Evolutionary conservation across 345 rosid genomes (phyloP), one percentile per base, ranked within the genome.

Genomic region (Populus tremula): DNA sequence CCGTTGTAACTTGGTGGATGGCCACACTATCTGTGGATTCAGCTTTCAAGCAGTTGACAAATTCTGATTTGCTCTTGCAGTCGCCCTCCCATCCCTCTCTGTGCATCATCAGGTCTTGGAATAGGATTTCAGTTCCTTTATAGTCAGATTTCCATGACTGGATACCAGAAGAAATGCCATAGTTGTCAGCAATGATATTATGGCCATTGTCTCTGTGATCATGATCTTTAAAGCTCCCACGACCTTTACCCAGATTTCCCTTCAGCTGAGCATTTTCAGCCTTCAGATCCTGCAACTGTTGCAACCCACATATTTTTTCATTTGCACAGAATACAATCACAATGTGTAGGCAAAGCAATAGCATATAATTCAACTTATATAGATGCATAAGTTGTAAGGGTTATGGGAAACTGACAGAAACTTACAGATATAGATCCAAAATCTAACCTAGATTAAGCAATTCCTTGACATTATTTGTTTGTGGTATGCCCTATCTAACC

Each of bases 241-340:
- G n/a, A 10, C 74, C 84, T 80, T 85, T 87, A 31, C 86, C 78
- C 36, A 29, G 76, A 81, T 63, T 80, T 84, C 85, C 86, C 77
- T 86, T 90, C 10, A 92, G 64, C 70, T 59, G 80, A 39, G 84
- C 79, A 84, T 90, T 92, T 81, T 95, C 94, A 39, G 70, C 63
- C 84, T 88, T 89, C 65, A 91, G 71, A 81, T 45, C 84, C 68
- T 47, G 87, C 84, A 90, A 67, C 98, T 95, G 86, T 45, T 25
- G 38, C n/a, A 81, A 65, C 1, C 41, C 47, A 76, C 5, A 35
- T 27, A 17, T 31, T 33, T 56, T 27, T 49, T 23, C 62, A 69
- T 47, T 39, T 13, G 69, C 31, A 35, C 74, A 59, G 21, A 73
- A 76, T 14, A 45, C 12, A 69, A 50, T 36, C 71, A 70, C 18